phyloP scores from a whole-genome alignment of 2,329 filamentous ascomycete species.

The Penicillium capsulatum region DNA sequence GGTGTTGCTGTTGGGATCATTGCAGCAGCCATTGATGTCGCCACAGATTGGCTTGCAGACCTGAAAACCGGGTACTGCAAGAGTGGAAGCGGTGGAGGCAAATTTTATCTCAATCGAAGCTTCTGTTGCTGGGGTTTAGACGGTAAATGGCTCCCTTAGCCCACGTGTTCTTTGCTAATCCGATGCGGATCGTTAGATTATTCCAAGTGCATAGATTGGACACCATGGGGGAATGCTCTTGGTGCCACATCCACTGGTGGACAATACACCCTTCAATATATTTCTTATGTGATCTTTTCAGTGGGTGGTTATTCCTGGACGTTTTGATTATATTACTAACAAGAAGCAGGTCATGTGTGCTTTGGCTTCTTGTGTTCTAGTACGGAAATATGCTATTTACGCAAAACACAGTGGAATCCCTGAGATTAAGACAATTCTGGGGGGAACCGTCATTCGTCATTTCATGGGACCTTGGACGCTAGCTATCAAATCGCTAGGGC shows the following conservation, averaged over 20 bases:
- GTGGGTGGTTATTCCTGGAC: conserved; percentile 44
- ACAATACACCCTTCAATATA: conserved; percentile 78
- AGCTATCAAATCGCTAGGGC: conserved; percentile 79
- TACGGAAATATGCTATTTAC: conserved; percentile 78
- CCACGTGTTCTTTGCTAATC: not conserved
- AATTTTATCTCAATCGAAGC: conserved; percentile 82
- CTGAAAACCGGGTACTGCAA: conserved; percentile 86
- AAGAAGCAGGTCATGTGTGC: conserved; percentile 66
- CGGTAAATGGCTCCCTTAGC: conserved; percentile 35
- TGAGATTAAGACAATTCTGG: conserved; percentile 94
- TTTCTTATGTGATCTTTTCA: conserved; percentile 80
- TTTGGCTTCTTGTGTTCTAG: conserved; percentile 69
- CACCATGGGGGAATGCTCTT: conserved; percentile 73
- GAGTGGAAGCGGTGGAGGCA: conserved; percentile 69
- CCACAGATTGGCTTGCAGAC: conserved; percentile 89
- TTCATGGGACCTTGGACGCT: conserved; percentile 88
- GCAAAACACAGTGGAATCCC: conserved; percentile 95
- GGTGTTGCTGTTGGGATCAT: conserved; percentile 78
- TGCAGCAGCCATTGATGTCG: conserved; percentile 84
- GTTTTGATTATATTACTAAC: conserved; percentile 19
- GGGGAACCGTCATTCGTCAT: conserved; percentile 84
- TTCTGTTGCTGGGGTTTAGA: conserved; percentile 96
- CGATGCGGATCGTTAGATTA: conserved; percentile 47
- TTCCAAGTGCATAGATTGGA: conserved; percentile 81
- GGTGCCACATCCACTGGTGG: conserved; percentile 63